These are phyloP conservation scores for Chrysanthemum lavandulifolium DNA, from an alignment of 129 eudicot genomes.

Conservation along the genomic window DNA sequence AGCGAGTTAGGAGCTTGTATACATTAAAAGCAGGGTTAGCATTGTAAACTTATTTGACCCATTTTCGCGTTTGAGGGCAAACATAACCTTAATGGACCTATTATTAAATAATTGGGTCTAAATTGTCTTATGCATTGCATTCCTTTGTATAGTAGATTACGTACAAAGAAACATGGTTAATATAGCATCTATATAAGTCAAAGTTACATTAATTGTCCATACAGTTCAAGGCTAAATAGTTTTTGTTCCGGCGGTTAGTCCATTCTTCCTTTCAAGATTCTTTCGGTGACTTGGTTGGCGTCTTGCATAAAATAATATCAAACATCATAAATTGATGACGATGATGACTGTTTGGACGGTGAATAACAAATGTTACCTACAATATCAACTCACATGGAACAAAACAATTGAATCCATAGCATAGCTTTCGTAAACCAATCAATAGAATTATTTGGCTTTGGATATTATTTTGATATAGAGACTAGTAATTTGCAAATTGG, in stretches of 20 bases:
- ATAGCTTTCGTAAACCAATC: no score
- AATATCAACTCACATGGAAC: background rate
- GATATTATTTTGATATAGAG: no score
- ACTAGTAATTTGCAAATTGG: no score
- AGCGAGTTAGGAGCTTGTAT: no score
- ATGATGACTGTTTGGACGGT: background rate
- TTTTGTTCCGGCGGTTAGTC: slow-evolving; percentile 38
- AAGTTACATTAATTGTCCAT: background rate
- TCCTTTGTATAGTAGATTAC: background rate
- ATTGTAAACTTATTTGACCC: no score
- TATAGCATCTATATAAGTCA: background rate
- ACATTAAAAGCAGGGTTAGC: no score
- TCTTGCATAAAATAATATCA: slow-evolving; percentile 21
- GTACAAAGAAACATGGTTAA: background rate
- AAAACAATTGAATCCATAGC: background rate
- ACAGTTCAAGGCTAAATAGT: slow-evolving; percentile 9
- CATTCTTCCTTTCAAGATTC: slow-evolving; percentile 92
- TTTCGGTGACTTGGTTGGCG: slow-evolving; percentile 74
- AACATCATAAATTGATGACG: background rate
- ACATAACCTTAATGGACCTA: no score
- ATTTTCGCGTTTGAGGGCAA: no score
- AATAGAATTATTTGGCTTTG: no score
- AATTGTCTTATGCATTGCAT: no score
- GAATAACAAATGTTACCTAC: background rate
- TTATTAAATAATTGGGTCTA: no score